Base-by-base conservation (phyloP, 768 basidiomycete genomes). In the Gloeopeniophorella convolvens region DNA sequence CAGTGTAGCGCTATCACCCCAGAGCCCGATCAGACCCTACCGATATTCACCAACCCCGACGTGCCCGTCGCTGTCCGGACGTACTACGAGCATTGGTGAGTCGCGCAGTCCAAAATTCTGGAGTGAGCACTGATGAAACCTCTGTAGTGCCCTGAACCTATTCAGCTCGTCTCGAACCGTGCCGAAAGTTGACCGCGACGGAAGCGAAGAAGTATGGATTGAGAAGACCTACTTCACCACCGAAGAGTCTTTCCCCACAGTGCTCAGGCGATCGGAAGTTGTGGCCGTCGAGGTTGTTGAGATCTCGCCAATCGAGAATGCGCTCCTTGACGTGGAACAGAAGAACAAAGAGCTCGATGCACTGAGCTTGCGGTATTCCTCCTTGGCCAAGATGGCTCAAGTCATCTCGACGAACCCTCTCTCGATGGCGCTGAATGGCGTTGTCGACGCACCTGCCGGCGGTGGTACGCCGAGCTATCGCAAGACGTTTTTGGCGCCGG, bases 221-320 rank as follows among this genome's bases (percentile, higher is more conserved):
- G 93, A 96, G 64, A 97, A 95, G 70, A 90, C 87, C 0, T 83
- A 79, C 60, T 85, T 80, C 62, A 87, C 83, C 3, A 92, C 89
- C 0, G 89, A 93, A 65, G 87, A 91, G 59, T 75, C 80, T 3
- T 93, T 94, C 69, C 95, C 95, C 0, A 93, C 92, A 0, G 87
- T 97, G 3, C 76, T 97, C 31, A 81, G 88, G 27, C 80, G 95
- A 20, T 92, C 90, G 1, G 93, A 96, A 62, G 79, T 97, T 35
- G 71, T 90, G 26, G 80, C 77, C 31, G 67, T 80, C 36, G 77
- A 82, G 36, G 69, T 84, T 16, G 71, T 80, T 43, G 87, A 94
- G 63, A 80, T 95, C 39, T 89, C 90, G 1, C 93, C 95, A 0
- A 70, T 96, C 16, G 84, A 91, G 59, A 84, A 75, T 45, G 93